A percentile compares a stretch with the other conserved stretches of the same genome.
These are phyloP conservation scores for Striga asiatica DNA, from an alignment of 257 asterid species.

Conservation along the genomic window DNA sequence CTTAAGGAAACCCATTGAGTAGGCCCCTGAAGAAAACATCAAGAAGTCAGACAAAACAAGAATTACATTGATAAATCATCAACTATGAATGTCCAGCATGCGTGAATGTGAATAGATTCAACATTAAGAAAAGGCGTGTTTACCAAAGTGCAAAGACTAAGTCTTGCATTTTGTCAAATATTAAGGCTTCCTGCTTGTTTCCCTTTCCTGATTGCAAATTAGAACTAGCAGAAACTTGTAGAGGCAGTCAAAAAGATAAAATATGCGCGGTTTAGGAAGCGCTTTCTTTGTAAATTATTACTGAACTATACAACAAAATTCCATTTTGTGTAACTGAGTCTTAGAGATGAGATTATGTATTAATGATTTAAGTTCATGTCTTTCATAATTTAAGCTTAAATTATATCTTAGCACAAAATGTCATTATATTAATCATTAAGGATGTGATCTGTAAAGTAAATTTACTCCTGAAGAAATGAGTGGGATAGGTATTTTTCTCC, in stretches of 20 bases:
- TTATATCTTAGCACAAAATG: background rate
- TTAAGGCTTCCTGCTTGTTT: background rate
- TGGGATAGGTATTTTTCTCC: background rate
- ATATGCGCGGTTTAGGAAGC: background rate
- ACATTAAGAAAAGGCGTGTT: background rate
- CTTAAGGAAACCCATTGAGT: conserved; percentile 4
- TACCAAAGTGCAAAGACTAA: background rate
- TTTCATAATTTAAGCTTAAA: background rate
- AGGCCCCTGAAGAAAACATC: conserved; percentile 7
- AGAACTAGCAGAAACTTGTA: background rate
- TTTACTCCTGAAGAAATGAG: background rate
- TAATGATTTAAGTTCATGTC: no score
- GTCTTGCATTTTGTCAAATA: background rate
- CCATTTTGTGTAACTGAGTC: background rate
- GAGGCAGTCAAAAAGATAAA: background rate
- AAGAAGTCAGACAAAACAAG: background rate
- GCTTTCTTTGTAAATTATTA: background rate
- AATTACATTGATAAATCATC: background rate
- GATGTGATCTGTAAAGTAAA: background rate
- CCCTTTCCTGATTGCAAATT: background rate
- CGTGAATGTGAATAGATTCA: no score
- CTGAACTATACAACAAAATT: background rate
- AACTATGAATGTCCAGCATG: background rate
- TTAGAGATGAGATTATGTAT: background rate
- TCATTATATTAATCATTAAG: background rate